These are phyloP conservation scores for Mucor ambiguus DNA, from an alignment of 371 early-diverging fungal species.

Conservation along the genomic window DNA sequence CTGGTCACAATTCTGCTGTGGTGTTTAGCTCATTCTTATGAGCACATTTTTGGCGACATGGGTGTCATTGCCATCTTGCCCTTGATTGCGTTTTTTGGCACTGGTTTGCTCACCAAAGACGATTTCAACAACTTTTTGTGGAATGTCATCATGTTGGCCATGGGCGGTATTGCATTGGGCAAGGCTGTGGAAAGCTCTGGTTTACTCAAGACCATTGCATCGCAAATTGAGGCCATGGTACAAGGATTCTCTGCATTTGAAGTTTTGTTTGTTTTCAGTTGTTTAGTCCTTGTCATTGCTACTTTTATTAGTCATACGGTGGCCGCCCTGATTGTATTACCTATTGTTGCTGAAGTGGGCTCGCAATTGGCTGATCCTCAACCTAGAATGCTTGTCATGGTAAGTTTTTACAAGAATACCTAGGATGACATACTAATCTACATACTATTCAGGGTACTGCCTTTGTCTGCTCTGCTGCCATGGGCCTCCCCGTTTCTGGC, in stretches of 20 bases:
- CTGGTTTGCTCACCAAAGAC: constrained; percentile 77
- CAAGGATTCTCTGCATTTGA: constrained; percentile 60
- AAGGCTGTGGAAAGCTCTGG: constrained; percentile 78
- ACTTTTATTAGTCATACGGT: constrained; percentile 95
- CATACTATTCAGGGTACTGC: constrained; percentile 50
- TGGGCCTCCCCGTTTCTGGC: constrained; percentile 94
- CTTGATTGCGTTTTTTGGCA: constrained; percentile 76
- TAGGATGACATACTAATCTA: neutral
- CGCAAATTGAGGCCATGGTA: constrained; percentile 60
- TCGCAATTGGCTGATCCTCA: constrained; percentile 59
- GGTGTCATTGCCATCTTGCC: constrained; percentile 80
- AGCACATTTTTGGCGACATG: constrained; percentile 73
- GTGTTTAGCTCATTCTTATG: constrained; percentile 66
- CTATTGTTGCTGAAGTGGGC: constrained; percentile 76
- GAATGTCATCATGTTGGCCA: constrained; percentile 81
- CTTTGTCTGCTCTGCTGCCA: constrained; percentile 75
- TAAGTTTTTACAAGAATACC: constrained; percentile 6
- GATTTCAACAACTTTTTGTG: constrained; percentile 77
- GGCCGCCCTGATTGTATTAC: constrained; percentile 78
- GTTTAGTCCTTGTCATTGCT: constrained; percentile 72
- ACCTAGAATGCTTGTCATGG: constrained; percentile 87
- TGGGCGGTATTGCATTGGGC: constrained; percentile 83
- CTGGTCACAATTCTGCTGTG: constrained; percentile 74
- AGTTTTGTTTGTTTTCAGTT: constrained; percentile 67
- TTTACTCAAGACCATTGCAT: constrained; percentile 22